phyloP scores from a whole-genome alignment of 1,284 basidiomycete genomes.

The Clitocybe nebularis region DNA sequence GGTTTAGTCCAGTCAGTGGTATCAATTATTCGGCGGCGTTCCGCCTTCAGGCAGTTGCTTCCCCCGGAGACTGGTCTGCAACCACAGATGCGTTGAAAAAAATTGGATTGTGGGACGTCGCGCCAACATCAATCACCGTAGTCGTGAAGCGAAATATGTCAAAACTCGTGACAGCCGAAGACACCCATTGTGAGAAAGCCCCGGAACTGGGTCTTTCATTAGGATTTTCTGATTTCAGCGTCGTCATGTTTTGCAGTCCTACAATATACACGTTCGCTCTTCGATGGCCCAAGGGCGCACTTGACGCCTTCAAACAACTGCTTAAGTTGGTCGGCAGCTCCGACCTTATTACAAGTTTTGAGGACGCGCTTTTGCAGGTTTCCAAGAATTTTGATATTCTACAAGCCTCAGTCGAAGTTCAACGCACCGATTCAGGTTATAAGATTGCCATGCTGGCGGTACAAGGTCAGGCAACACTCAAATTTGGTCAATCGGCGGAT shows the following conservation, averaged over 20 bases:
- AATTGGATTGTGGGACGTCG: not conserved
- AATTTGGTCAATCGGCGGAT: not conserved
- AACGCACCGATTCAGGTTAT: not conserved
- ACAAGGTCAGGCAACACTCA: not conserved
- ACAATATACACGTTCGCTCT: not conserved
- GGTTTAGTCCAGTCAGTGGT: not conserved
- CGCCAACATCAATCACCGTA: not conserved
- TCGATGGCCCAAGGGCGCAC: not conserved
- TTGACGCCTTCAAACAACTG: not conserved
- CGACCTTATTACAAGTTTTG: not conserved
- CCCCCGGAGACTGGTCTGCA: no score
- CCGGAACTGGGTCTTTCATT: not conserved
- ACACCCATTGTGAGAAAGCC: not conserved
- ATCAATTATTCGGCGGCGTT: not conserved
- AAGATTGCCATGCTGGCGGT: not conserved
- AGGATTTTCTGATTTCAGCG: not conserved
- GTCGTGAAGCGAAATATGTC: not conserved
- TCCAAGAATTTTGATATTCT: not conserved
- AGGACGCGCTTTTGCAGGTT: no score
- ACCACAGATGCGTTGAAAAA: not conserved
- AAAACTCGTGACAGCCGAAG: not conserved
- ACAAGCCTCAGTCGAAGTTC: not conserved
- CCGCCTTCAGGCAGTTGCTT: not conserved
- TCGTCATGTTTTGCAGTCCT: not conserved
- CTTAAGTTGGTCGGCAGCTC: not conserved